Evolutionary conservation across 164 flowering plant genomes (phyloP), one percentile per base, ranked within the genome.

Genomic region (Umbellularia californica): DNA sequence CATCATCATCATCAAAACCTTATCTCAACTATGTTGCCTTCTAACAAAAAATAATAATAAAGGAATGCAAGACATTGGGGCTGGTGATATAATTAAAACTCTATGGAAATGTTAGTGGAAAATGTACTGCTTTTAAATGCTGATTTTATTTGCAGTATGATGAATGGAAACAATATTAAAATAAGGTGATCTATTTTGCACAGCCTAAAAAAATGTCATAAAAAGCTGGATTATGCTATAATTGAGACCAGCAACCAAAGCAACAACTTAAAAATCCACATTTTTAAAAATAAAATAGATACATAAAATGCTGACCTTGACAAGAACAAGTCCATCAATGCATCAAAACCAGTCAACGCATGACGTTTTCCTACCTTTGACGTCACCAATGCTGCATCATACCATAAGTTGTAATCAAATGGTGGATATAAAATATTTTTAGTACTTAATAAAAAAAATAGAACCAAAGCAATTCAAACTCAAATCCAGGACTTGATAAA

Each of bases 361-460:
- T 90, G 95, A 22, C 98, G 94, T 81, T 96, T 96, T 72, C 99
- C 99, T 47, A 92, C 96, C 84, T 92, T 94, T 50, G 99, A 90
- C 24, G 96, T 84, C 78, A 94, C 94, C 94, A 94, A 82, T 68
- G 87, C 98, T 96, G 84, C 73, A 75, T 41, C 60, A 60, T 71
- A 71, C 5, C 1, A 27, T 30, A 58, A 58, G 10, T 64, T 55
- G 5, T 15, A 55, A 12, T 15, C n/a, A 55, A 55, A 14, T 55
- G 60, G 60, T 19, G 60, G 10, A 41, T 41, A 41, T 41, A 41
- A 41, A 41, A 41, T 5, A 41, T 41, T 5, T 5, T 9, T 41
- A 23, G 10, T 65, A 23, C 33, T 65, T 9, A n/a, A 65, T 7
- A 24, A 11, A 28, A 11, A 28, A 17, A 28, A 14, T 23, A 25